Percentiles rank a stretch among this genome's conserved stretches.
These are phyloP conservation scores for Hypoxylon intermedium DNA, from an alignment of 495 filamentous ascomycete genomes.

Conservation along the genomic window DNA sequence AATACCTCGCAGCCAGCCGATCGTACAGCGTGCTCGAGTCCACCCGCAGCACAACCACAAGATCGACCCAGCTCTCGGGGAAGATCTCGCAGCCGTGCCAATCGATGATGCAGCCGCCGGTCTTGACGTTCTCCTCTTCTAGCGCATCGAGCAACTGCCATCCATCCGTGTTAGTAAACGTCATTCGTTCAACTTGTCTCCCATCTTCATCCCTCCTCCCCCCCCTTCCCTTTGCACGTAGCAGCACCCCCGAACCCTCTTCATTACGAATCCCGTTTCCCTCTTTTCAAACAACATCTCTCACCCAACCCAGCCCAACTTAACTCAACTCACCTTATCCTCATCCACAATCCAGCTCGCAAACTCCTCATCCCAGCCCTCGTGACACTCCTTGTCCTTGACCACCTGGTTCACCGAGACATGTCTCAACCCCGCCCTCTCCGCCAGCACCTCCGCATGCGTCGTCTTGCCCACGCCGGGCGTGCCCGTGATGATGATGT, in stretches of 20 bases:
- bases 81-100: conserved; percentile 99
- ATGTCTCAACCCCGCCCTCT: conserved; percentile 70
- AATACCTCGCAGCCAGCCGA: conserved; percentile 73
- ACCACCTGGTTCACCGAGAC: conserved; percentile 89
- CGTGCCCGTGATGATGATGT: conserved; percentile 94
- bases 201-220: not conserved
- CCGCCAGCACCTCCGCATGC: conserved; percentile 79
- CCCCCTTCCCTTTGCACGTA: too few relatives aligned
- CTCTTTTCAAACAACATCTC: not conserved
- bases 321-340: conserved; percentile 86
- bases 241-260: too few relatives aligned
- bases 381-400: conserved; percentile 81
- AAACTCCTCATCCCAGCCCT: conserved; percentile 82
- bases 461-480: conserved; percentile 95
- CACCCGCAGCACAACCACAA: conserved; percentile 89
- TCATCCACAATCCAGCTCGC: conserved; percentile 95
- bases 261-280: conserved; percentile 38
- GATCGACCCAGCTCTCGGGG: conserved; percentile 90
- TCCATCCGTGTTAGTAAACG: conserved; percentile 3
- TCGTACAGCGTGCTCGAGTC: conserved; percentile 84
- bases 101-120: conserved; percentile 90
- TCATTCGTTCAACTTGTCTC: conserved; percentile 3
- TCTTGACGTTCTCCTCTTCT: conserved; percentile 74
- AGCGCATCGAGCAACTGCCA: conserved; percentile 83
- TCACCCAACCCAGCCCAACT: too few relatives aligned